Evolutionary conservation across 1,139 yeast species (phyloP), one percentile per base, ranked within the genome.

Genomic region (Blastobotrys elegans): DNA sequence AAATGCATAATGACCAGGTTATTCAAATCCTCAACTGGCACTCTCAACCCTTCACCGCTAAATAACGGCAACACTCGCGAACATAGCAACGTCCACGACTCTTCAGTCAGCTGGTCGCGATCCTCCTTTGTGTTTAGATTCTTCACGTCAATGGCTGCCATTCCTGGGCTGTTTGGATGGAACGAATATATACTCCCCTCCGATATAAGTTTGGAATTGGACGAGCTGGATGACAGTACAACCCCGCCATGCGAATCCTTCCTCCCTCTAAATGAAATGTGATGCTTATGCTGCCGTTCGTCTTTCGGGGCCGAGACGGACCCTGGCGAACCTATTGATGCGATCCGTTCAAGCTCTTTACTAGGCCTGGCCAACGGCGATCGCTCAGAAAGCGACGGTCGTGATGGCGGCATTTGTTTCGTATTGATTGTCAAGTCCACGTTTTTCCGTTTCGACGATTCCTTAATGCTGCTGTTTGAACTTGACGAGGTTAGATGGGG

Each of bases 1-100:
- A 77, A 53, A 59, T 76, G 79, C 50, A 75, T 62, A 21, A 70
- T 64, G 1, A 79, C 73, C 43, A 78, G 64, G 40, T 70, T 72
- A 56, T 77, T 79, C 38, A 76, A 63, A 57, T 79, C 83, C 52
- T 80, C 85, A 4, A 80, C 72, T 0, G 84, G 80, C 0, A 74
- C 72, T 18, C 73, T 65, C 31, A 77, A 57, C 5, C 68, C 67
- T 24, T 75, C 79, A 18, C 77, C 74, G 44, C 69, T 65, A 53
- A 79, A 80, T 8, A 80, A 55, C 0, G 81, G 77, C 24, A 71
- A 58, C 0, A 74, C 68, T 7, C 72, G 60, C 2, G 71, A 63
- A 21, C 72, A 66, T 2, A 80, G 61, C 17, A 76, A 61, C 1
- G 71, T 60, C 79, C 81, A 77, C 2, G 79, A 65, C 32, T 73